Conservation (phyloP, 805 yeast species). For the Candida piceae region DNA sequence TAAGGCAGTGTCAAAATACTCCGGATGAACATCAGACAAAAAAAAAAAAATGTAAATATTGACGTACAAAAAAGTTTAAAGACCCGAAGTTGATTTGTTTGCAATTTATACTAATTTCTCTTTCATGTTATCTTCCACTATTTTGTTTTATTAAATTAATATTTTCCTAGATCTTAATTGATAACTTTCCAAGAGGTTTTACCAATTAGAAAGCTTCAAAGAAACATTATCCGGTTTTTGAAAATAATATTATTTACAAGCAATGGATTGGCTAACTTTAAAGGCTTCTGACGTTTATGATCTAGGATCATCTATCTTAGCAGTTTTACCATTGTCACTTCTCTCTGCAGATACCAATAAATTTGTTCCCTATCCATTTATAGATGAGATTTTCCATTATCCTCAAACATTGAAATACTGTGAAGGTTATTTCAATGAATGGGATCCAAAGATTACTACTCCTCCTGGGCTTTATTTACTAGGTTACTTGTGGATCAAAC, state of each 20-base stretch:
- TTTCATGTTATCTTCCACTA: too few relatives aligned
- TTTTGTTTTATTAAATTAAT: too few relatives aligned
- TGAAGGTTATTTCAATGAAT: conserved; percentile 50
- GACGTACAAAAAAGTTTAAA: too few relatives aligned
- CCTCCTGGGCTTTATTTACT: conserved; percentile 85
- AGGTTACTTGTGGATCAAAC: conserved; percentile 35
- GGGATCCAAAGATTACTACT: conserved; percentile 92
- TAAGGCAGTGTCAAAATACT: too few relatives aligned
- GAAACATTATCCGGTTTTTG: too few relatives aligned
- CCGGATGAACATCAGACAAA: too few relatives aligned
- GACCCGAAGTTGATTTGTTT: too few relatives aligned
- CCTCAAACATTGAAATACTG: conserved; percentile 72
- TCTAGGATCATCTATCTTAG: conserved; percentile 4
- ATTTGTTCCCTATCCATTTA: conserved; percentile 30
- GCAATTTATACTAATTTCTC: too few relatives aligned
- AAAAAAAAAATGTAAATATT: too few relatives aligned
- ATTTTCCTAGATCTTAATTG: too few relatives aligned
- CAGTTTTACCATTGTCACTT: conserved; percentile 11
- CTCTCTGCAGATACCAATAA: conserved; percentile 17
- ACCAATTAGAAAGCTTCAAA: too few relatives aligned
- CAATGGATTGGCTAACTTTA: not conserved
- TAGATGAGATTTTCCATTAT: conserved; percentile 84
- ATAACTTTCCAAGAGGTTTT: too few relatives aligned
- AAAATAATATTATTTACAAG: not conserved
- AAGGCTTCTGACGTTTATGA: not conserved